Conservation (phyloP, 2,329 filamentous ascomycete genomes). For the Ophiostoma perfectum region DNA sequence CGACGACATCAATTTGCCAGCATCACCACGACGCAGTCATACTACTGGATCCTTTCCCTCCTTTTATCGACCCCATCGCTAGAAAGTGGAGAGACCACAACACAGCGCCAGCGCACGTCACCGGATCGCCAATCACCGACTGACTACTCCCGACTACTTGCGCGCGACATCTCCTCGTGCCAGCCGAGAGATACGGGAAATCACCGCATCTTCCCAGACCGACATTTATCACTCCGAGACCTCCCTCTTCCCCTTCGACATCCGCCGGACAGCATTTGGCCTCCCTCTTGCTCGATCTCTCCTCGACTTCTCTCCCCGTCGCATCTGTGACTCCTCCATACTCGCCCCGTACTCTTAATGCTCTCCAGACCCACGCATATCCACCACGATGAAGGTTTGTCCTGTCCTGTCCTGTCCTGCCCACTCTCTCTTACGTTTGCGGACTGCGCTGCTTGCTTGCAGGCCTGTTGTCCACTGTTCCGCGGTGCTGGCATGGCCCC, state of each 20-base stretch:
- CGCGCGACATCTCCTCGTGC: constrained; percentile 1
- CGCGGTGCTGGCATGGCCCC: background rate
- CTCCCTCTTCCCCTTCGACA: background rate
- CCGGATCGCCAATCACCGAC: constrained; percentile 17
- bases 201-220: background rate
- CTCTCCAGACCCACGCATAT: constrained; percentile 18
- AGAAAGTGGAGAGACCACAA: constrained; percentile 18
- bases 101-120: constrained; percentile 20
- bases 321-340: constrained; percentile 8
- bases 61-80: constrained; percentile 3
- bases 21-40: background rate
- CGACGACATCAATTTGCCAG: background rate
- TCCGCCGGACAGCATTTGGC: background rate
- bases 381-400: constrained; percentile 24
- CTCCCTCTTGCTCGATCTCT: background rate
- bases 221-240: constrained; percentile 1
- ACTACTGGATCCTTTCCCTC: background rate
- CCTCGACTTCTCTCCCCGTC: background rate
- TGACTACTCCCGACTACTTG: background rate
- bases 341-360: constrained; percentile 15
- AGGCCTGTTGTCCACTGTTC: background rate
- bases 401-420: background rate
- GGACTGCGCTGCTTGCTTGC: background rate
- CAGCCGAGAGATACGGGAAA: constrained; percentile 13
- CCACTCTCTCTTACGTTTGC: constrained; percentile 4